Conservation (phyloP, 2,329 filamentous ascomycete species). For the Chaetomium sp. region DNA sequence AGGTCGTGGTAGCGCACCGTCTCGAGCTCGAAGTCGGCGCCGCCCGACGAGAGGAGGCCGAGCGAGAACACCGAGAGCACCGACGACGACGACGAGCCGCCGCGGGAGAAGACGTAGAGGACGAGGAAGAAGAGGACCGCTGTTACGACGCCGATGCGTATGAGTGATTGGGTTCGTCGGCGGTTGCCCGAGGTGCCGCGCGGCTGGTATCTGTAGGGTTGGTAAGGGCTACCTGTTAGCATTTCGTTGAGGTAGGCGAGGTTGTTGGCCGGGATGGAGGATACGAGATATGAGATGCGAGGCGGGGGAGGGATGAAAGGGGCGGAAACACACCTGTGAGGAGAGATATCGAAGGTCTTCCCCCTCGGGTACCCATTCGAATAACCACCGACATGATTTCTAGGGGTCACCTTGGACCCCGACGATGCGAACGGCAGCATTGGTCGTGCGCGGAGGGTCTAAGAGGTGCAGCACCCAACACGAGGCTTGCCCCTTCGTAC, state of each 20-base stretch:
- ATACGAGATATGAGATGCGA: background rate
- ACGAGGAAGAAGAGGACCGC: conserved; percentile 66
- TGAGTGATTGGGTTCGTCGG: conserved; percentile 71
- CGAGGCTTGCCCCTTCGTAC: conserved; percentile 28
- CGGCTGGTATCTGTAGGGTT: conserved; percentile 73
- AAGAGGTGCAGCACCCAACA: conserved; percentile 25
- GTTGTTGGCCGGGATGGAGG: background rate
- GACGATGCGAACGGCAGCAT: conserved; percentile 64
- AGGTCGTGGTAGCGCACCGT: conserved; percentile 98
- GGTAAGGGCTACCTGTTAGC: conserved; percentile 27
- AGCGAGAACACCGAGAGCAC: conserved; percentile 66
- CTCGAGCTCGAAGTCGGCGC: conserved; percentile 75
- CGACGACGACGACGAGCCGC: conserved; percentile 44
- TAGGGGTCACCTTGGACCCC: conserved; percentile 75
- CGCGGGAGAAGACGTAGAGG: conserved; percentile 72
- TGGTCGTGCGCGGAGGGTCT: conserved; percentile 30
- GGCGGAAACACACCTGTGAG: conserved; percentile 68
- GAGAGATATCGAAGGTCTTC: conserved; percentile 82
- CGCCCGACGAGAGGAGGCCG: conserved; percentile 62
- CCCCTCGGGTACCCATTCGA: conserved; percentile 80
- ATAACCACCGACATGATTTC: conserved; percentile 74
- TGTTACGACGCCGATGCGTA: conserved; percentile 64
- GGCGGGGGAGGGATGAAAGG: background rate
- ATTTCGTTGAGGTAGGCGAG: background rate
- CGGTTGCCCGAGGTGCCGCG: conserved; percentile 71